phyloP scores from a whole-genome alignment of 495 filamentous ascomycete genomes.

The Endocarpon pusillum region DNA sequence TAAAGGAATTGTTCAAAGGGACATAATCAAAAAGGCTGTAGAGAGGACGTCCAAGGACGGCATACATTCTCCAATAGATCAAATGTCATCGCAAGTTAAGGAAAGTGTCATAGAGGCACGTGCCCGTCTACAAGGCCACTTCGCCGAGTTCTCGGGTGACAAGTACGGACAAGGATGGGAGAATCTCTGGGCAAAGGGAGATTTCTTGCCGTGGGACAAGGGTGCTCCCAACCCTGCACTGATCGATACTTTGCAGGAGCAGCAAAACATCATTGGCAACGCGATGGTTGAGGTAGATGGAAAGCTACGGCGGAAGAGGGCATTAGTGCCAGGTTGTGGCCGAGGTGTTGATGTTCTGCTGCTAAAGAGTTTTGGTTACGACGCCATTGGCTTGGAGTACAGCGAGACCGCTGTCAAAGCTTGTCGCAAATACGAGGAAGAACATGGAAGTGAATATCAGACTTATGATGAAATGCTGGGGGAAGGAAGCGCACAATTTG shows the following conservation, averaged over 20 bases:
- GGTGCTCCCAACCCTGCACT: slow-evolving; percentile 49
- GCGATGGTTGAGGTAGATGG: slow-evolving; percentile 8
- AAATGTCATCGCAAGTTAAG: no score
- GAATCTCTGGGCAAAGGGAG: slow-evolving; percentile 36
- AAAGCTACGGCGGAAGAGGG: slow-evolving; percentile 23
- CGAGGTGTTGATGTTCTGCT: slow-evolving; percentile 59
- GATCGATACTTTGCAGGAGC: slow-evolving; percentile 37
- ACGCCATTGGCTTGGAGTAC: slow-evolving; percentile 56
- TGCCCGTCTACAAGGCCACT: slow-evolving; percentile 1
- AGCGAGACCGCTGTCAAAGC: slow-evolving; percentile 37
- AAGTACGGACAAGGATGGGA: slow-evolving; percentile 36
- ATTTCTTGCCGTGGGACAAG: slow-evolving; percentile 48
- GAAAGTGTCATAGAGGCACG: not conserved
- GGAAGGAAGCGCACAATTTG: slow-evolving; percentile 38
- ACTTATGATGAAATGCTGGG: slow-evolving; percentile 25
- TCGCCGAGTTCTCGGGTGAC: slow-evolving; percentile 17
- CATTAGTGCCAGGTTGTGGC: slow-evolving; percentile 58
- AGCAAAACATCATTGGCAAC: slow-evolving; percentile 25
- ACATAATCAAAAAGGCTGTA: no score
- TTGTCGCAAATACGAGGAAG: slow-evolving; percentile 30
- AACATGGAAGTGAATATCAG: slow-evolving; percentile 26
- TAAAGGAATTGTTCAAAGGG: no score
- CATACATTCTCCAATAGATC: no score
- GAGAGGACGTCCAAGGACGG: no score
- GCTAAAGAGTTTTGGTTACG: slow-evolving; percentile 52